Evolutionary conservation across 2,329 filamentous ascomycete genomes (phyloP).

Genomic region (Amauroascus verrucosus): DNA sequence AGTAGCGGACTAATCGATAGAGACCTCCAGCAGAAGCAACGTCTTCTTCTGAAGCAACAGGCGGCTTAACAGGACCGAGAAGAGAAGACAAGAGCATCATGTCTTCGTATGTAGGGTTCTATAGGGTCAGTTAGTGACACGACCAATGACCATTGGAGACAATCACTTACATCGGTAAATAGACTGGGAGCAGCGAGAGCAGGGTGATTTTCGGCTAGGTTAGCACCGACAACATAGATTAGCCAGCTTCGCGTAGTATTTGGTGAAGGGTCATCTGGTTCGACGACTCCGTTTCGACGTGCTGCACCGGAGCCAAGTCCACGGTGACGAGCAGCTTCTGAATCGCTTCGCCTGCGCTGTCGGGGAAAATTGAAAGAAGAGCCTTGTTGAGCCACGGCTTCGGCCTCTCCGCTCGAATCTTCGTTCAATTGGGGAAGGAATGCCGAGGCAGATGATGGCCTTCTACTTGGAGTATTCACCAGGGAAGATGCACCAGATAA

Average conservation of each 20-base stretch:
- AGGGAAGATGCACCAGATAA: slow-evolving; percentile 47
- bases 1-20: slow-evolving; percentile 43
- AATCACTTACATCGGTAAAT: slow-evolving; percentile 52
- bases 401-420: slow-evolving; percentile 28
- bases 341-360: slow-evolving; percentile 49
- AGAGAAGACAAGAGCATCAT: slow-evolving; percentile 60
- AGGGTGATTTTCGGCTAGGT: slow-evolving; percentile 59
- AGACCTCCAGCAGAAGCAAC: slow-evolving; percentile 53
- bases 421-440: slow-evolving; percentile 34
- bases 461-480: slow-evolving; percentile 40
- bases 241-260: slow-evolving; percentile 56
- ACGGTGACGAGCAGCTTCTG: slow-evolving; percentile 46
- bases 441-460: slow-evolving; percentile 40
- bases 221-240: slow-evolving; percentile 61
- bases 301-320: slow-evolving; percentile 52
- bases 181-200: slow-evolving; percentile 59
- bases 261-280: slow-evolving; percentile 43
- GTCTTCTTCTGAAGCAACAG: slow-evolving; percentile 56
- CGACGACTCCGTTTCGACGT: slow-evolving; percentile 54
- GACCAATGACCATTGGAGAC: not conserved
- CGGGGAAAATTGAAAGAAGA: slow-evolving; percentile 36
- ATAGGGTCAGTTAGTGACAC: slow-evolving; percentile 14
- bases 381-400: slow-evolving; percentile 35
- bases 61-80: slow-evolving; percentile 57
- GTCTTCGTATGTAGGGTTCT: slow-evolving; percentile 59